Percentiles rank a stretch among this genome's conserved stretches.
Conservation (phyloP, 805 yeast species). For the Metschnikowia hibisci region DNA sequence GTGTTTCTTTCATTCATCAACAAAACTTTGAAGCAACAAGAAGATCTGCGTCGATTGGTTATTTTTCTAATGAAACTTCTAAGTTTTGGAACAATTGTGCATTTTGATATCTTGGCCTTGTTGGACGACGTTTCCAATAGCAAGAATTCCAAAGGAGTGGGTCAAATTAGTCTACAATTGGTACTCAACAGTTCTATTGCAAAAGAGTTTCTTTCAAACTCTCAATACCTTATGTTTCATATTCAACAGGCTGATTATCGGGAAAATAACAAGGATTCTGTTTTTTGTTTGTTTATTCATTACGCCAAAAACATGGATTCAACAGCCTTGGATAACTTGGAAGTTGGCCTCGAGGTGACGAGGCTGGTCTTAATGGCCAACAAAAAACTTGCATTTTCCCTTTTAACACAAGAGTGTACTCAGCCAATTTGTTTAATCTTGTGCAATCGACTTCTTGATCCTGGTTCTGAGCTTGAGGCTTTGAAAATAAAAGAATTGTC, state of each 20-base stretch:
- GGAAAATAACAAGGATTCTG: conserved; percentile 9
- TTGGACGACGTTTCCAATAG: conserved; percentile 8
- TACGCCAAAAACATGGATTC: conserved; percentile 6
- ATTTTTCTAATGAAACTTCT: conserved; percentile 17
- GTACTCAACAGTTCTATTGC: conserved; percentile 5
- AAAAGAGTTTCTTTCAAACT: conserved; percentile 8
- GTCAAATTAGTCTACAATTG: conserved; percentile 1
- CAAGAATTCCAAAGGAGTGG: conserved; percentile 1
- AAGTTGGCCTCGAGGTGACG: not conserved
- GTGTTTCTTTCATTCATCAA: conserved; percentile 7
- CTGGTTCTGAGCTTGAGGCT: not conserved
- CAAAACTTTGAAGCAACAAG: not conserved
- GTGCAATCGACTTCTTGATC: conserved; percentile 31
- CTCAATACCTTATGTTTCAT: conserved; percentile 14
- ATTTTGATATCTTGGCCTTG: conserved; percentile 13
- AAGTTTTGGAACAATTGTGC: conserved; percentile 16
- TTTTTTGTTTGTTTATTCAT: conserved; percentile 14
- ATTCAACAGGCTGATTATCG: conserved; percentile 15
- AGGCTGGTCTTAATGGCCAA: conserved; percentile 5
- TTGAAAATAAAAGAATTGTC: not conserved
- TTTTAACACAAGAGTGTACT: conserved; percentile 5
- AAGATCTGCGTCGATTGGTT: conserved; percentile 1
- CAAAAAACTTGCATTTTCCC: conserved; percentile 5
- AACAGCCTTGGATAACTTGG: not conserved
- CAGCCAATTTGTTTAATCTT: conserved; percentile 42